Percentiles rank a stretch among this genome's conserved stretches.
phyloP scores from a whole-genome alignment of 805 yeast species.

The Yarrowia deformans region DNA sequence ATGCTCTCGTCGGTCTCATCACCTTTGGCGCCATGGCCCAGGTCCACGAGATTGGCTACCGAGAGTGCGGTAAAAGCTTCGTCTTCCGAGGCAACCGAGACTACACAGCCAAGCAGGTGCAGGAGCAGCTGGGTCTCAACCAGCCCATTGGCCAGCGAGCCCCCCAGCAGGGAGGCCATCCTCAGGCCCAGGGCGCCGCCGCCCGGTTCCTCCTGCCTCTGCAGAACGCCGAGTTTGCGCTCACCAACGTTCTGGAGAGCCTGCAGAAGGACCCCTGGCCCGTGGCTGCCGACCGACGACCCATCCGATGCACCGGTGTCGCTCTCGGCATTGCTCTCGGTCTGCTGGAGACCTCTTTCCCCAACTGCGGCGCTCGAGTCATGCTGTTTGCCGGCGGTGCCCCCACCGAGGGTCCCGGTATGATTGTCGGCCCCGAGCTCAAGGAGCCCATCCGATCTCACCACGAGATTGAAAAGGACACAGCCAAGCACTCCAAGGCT shows the following conservation, averaged over 20 bases:
- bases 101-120: constrained; percentile 60
- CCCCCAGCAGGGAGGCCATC: constrained; percentile 40
- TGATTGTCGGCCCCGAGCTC: constrained; percentile 87
- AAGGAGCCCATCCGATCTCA: constrained; percentile 98
- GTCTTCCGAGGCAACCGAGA: constrained; percentile 90
- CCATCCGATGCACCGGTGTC: constrained; percentile 90
- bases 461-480: constrained; percentile 91
- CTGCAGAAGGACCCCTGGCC: constrained; percentile 89
- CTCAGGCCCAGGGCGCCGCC: constrained; percentile 51
- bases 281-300: constrained; percentile 80
- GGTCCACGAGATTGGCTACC: constrained; percentile 79
- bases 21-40: constrained; percentile 92
- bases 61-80: constrained; percentile 70
- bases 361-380: constrained; percentile 80
- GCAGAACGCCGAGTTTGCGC: constrained; percentile 80
- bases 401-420: constrained; percentile 92
- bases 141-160: constrained; percentile 39
- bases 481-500: constrained; percentile 84
- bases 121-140: constrained; percentile 65
- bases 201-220: constrained; percentile 76
- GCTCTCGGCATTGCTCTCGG: constrained; percentile 87
- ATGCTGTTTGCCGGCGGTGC: constrained; percentile 95
- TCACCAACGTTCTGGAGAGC: constrained; percentile 79
- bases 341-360: constrained; percentile 79
- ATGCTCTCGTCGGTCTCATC: constrained; percentile 83